Conservation (phyloP, 331 rosid genomes). For the Telfairia occidentalis region DNA sequence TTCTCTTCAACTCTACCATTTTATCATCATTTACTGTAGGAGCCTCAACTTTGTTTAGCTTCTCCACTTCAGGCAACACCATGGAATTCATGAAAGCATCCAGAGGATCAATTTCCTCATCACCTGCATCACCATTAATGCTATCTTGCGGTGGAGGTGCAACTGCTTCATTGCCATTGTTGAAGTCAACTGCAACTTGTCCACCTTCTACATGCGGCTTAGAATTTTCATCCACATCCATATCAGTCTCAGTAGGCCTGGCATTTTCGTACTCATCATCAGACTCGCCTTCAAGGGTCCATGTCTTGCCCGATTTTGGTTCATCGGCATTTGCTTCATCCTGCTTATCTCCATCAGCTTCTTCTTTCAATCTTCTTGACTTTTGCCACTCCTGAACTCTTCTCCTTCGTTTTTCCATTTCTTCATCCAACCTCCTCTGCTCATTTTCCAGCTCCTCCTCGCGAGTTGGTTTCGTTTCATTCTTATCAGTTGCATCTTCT, state of each 20-base stretch:
- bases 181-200: conserved; percentile 27
- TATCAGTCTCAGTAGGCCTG: conserved; percentile 18
- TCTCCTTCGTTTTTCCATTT: conserved; percentile 86
- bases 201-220: conserved; percentile 26
- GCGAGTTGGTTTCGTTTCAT: conserved; percentile 29
- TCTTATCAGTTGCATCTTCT: conserved; percentile 36
- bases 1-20: conserved; percentile 28
- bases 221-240: conserved; percentile 44
- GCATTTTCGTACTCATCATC: conserved; percentile 63
- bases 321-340: conserved; percentile 48
- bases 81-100: conserved; percentile 85
- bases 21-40: conserved; percentile 23
- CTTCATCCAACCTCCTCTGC: conserved; percentile 69
- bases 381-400: conserved; percentile 97
- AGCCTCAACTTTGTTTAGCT: conserved; percentile 34
- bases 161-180: conserved; percentile 28
- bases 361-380: conserved; percentile 69
- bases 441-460: conserved; percentile 83
- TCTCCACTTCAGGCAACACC: conserved; percentile 72
- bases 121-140: conserved; percentile 27
- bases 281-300: conserved; percentile 94
- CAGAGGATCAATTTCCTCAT: conserved; percentile 67
- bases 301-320: conserved; percentile 52
- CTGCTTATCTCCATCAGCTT: conserved; percentile 55
- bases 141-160: conserved; percentile 24